Conservation (phyloP, 129 eudicot genomes). For the Rutidosis leptorrhynchoides region DNA sequence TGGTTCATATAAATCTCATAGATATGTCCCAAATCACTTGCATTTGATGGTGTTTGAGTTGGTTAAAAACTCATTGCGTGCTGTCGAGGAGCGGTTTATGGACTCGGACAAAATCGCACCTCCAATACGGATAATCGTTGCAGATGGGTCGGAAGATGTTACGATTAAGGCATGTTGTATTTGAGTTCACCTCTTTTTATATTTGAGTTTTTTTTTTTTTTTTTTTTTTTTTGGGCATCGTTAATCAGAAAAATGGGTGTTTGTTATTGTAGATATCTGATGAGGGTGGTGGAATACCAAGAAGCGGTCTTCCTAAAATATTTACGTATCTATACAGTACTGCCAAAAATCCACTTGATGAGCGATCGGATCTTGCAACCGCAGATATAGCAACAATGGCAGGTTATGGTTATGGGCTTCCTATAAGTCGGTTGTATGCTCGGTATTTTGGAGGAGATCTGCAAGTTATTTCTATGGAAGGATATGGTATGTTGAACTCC, state of each 20-base stretch:
- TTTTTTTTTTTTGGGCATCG: not conserved
- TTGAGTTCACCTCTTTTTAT: not conserved
- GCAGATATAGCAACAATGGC: constrained; percentile 76
- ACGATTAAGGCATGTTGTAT: constrained; percentile 72
- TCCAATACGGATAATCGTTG: constrained; percentile 83
- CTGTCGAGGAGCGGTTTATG: constrained; percentile 89
- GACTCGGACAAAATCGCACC: constrained; percentile 87
- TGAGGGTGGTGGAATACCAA: constrained; percentile 97
- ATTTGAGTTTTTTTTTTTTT: not conserved
- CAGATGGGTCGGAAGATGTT: constrained; percentile 95
- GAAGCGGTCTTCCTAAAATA: constrained; percentile 90
- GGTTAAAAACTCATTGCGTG: constrained; percentile 95
- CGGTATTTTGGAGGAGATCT: constrained; percentile 98
- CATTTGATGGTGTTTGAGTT: constrained; percentile 97
- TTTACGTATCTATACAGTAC: constrained; percentile 97
- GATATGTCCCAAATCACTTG: constrained; percentile 90
- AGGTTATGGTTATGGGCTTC: constrained; percentile 95
- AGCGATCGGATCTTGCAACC: constrained; percentile 58
- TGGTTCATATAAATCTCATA: constrained; percentile 31
- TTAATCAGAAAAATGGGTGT: constrained; percentile 11
- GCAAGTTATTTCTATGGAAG: constrained; percentile 96
- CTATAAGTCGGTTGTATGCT: constrained; percentile 93
- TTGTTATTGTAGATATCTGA: constrained; percentile 61
- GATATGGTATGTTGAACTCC: constrained; percentile 66
- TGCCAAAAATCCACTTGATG: constrained; percentile 72